Evolutionary conservation across 345 rosid genomes (phyloP), one percentile per base, ranked within the genome.

Genomic region (Citrus mangshanensis): DNA sequence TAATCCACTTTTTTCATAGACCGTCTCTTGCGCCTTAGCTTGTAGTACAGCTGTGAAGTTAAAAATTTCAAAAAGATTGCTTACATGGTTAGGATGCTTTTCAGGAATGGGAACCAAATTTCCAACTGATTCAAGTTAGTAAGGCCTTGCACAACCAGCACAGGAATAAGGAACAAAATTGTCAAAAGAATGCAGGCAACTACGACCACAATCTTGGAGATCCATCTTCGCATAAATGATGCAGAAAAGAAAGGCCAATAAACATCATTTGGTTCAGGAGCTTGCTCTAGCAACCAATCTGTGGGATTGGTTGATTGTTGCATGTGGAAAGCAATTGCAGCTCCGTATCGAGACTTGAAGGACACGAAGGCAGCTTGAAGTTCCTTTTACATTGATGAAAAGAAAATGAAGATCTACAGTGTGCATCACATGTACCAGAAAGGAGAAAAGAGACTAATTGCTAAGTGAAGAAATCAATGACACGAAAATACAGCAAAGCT

Each of bases 231-330:
- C 89, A 92, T 88, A 86, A 95, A 95, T 10, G 99, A 86, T 28
- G 96, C 82, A 60, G 98, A 93, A 79, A 95, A 92, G 86, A 92
- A 95, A 73, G 99, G 98, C 99, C 99, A 95, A 82, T 88, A 93
- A 68, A 95, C 95, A 78, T 95, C 98, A 76, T 84, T 68, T 37
- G 98, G 99, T 70, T 89, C 92, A 65, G 98, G 97, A 74, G 99
- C 98, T 87, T 90, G 88, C 80, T 93, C 99, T 54, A 93, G 80
- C 75, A 92, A 72, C 99, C 98, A 95, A 9, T 92, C 83, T 27
- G 93, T 93, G 65, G 99, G 99, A 84, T 95, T 90, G 84, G 76
- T 61, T 74, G 97, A 91, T 75, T 92, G 98, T 74, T 84, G 93
- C 90, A 92, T 74, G 84, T 91, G 94, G 70, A 78, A 89, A 77